A percentile compares a stretch with the other conserved stretches of the same genome.
phyloP scores from a whole-genome alignment of 2,329 filamentous ascomycete genomes.

The Colletotrichum tropicicola region DNA sequence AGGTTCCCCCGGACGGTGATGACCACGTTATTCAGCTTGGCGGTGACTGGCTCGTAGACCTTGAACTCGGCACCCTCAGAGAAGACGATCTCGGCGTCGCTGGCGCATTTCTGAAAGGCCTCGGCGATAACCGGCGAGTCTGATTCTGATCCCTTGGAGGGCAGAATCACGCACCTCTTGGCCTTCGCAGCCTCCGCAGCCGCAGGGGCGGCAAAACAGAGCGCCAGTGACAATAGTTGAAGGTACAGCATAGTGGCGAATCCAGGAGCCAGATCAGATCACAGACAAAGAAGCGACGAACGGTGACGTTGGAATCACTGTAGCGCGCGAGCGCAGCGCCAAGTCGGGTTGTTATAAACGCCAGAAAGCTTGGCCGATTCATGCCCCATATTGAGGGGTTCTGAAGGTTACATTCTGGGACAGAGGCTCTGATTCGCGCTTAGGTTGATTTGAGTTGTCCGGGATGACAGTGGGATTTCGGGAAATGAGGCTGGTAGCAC shows the following conservation, averaged over 20 bases:
- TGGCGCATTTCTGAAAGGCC: constrained; percentile 46
- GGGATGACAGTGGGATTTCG: background rate
- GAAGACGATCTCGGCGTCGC: constrained; percentile 46
- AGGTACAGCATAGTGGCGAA: background rate
- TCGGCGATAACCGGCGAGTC: constrained; percentile 48
- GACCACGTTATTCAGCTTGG: constrained; percentile 50
- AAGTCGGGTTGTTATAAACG: constrained; percentile 2
- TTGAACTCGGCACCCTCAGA: constrained; percentile 51
- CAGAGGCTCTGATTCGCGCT: background rate
- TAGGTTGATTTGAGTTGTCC: background rate
- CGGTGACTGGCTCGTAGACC: constrained; percentile 47
- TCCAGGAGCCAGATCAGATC: background rate
- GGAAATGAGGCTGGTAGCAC: constrained; percentile 16
- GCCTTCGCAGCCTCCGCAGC: background rate
- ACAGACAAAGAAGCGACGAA: background rate
- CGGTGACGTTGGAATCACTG: background rate
- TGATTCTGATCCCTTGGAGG: constrained; percentile 46
- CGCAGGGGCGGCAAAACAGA: constrained; percentile 5
- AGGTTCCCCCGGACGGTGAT: constrained; percentile 53
- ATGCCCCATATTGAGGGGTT: background rate
- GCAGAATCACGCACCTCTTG: constrained; percentile 28
- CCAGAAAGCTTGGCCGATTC: constrained; percentile 13
- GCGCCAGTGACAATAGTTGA: constrained; percentile 7
- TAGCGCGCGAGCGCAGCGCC: background rate
- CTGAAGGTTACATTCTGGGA: background rate